Conservation (phyloP, 2,329 filamentous ascomycete genomes). For the Phyllosticta paracitricarpa region DNA sequence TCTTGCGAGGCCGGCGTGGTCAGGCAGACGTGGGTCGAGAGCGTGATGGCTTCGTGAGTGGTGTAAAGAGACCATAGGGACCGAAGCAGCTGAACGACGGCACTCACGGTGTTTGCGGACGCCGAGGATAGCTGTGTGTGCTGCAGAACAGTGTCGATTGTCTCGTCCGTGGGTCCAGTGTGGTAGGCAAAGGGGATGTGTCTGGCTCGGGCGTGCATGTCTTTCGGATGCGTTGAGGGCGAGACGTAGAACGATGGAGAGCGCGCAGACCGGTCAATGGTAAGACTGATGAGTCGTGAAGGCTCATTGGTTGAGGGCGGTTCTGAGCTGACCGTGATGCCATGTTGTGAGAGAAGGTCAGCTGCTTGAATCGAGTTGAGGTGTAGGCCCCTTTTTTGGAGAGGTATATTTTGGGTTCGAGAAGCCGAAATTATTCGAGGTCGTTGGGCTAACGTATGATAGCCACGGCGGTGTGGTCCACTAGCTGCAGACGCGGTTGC, state of each 20-base stretch:
- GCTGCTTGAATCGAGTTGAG: constrained; percentile 45
- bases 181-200: constrained; percentile 55
- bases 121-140: constrained; percentile 45
- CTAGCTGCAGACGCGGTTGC: constrained; percentile 18
- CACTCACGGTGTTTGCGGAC: constrained; percentile 33
- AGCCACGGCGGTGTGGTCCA: constrained; percentile 38
- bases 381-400: constrained; percentile 44
- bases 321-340: constrained; percentile 37
- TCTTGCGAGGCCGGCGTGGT: constrained; percentile 11
- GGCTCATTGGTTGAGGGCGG: constrained; percentile 26
- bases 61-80: constrained; percentile 50
- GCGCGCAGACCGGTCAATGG: constrained; percentile 52
- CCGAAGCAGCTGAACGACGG: constrained; percentile 41
- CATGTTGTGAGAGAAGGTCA: constrained; percentile 44
- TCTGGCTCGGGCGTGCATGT: constrained; percentile 35
- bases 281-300: constrained; percentile 50
- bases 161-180: constrained; percentile 29
- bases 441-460: constrained; percentile 26
- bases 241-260: constrained; percentile 56
- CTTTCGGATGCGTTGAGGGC: constrained; percentile 35
- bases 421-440: neutral
- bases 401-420: neutral
- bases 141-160: constrained; percentile 34
- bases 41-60: constrained; percentile 54
- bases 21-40: constrained; percentile 43